These are phyloP conservation scores for Polytrichum formosum DNA, from an alignment of 225 moss, liverwort and hornwort genomes.

Conservation along the genomic window DNA sequence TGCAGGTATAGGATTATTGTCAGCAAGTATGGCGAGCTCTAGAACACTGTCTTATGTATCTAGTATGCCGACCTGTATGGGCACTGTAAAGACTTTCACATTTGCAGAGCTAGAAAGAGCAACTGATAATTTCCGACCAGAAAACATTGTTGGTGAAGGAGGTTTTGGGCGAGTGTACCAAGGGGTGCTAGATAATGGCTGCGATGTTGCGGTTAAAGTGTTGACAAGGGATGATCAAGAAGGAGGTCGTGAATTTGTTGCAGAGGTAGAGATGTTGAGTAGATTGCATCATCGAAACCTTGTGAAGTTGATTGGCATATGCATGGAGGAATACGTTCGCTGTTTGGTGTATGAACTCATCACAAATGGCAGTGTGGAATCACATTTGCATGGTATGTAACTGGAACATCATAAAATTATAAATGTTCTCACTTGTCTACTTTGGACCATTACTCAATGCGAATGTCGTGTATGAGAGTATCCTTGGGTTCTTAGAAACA, in stretches of 20 bases:
- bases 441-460: not conserved
- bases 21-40: conserved; percentile 58
- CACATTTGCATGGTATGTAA: conserved; percentile 62
- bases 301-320: conserved; percentile 71
- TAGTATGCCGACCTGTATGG: conserved; percentile 65
- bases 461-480: not conserved
- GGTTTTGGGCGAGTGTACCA: conserved; percentile 87
- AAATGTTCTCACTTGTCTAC: conserved; percentile 2
- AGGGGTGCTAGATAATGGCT: conserved; percentile 67
- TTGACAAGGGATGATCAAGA: conserved; percentile 56
- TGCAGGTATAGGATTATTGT: conserved; percentile 49
- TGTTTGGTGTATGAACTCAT: conserved; percentile 83
- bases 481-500: conserved; percentile 4
- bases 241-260: conserved; percentile 68
- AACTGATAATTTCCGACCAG: conserved; percentile 64
- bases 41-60: conserved; percentile 69
- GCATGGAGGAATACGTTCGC: conserved; percentile 57
- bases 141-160: conserved; percentile 83
- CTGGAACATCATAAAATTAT: too few species aligned
- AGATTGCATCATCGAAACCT: conserved; percentile 75
- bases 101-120: conserved; percentile 68
- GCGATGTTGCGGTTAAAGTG: conserved; percentile 77
- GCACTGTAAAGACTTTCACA: conserved; percentile 64
- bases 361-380: conserved; percentile 75
- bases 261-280: conserved; percentile 81